Percentiles rank a stretch among this genome's conserved stretches.
Conservation (phyloP, 2,329 filamentous ascomycete genomes). For the Periconia digitata region DNA sequence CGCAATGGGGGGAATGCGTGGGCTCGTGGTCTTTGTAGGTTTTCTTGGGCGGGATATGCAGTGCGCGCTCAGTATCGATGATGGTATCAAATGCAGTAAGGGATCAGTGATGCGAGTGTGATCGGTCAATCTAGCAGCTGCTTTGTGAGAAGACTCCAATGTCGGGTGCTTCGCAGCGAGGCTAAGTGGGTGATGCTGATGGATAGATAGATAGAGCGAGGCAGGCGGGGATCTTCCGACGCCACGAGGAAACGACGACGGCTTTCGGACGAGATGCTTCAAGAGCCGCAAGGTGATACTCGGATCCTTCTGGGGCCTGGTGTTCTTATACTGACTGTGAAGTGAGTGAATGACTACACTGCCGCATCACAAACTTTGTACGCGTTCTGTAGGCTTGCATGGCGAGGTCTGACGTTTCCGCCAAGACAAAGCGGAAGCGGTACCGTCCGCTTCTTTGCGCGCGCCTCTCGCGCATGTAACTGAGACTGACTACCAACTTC, state of each 20-base stretch:
- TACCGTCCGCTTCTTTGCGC: no score
- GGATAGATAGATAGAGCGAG: background rate
- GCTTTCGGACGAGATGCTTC: background rate
- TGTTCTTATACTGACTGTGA: no score
- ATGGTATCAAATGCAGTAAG: background rate
- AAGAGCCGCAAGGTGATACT: no score
- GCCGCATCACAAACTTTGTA: no score
- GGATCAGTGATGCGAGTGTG: background rate
- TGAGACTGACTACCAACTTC: no score
- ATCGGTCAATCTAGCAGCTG: background rate
- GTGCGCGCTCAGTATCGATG: background rate
- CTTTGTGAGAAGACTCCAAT: background rate
- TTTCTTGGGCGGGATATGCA: background rate
- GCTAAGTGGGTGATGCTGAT: background rate
- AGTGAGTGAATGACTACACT: no score
- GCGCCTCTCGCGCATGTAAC: no score
- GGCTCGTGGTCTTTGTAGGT: background rate
- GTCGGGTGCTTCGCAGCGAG: background rate
- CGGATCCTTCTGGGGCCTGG: no score
- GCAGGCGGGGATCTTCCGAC: background rate
- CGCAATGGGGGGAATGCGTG: background rate
- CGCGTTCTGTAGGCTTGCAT: background rate
- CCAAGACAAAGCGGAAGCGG: background rate
- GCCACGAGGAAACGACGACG: background rate
- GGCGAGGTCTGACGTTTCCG: conserved; percentile 1